Conservation (phyloP, 768 basidiomycete genomes). For the Podaxis sp. region DNA sequence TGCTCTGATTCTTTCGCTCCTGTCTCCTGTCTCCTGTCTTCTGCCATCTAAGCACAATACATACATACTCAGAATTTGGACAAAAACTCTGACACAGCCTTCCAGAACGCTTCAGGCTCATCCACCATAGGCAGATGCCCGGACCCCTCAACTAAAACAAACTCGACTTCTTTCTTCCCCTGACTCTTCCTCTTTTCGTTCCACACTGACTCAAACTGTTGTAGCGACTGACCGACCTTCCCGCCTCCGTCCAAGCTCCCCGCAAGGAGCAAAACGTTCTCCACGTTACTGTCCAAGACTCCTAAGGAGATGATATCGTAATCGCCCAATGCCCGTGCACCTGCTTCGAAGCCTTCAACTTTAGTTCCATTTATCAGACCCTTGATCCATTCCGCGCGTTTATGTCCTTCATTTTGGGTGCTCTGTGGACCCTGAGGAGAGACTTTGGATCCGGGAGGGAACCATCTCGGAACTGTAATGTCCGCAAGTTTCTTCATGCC, state of each 20-base stretch:
- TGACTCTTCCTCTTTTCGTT: constrained; percentile 16
- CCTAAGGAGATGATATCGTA: constrained; percentile 33
- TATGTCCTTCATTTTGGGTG: background rate
- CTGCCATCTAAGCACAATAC: background rate
- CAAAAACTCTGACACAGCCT: constrained; percentile 21
- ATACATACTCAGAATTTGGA: background rate
- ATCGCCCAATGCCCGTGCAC: constrained; percentile 42
- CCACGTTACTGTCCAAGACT: constrained; percentile 24
- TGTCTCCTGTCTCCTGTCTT: background rate
- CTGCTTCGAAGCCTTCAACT: constrained; percentile 42
- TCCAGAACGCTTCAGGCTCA: constrained; percentile 39
- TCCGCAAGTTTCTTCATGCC: constrained; percentile 42
- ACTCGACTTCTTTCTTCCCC: constrained; percentile 24
- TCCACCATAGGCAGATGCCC: constrained; percentile 58
- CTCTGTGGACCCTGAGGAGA: background rate
- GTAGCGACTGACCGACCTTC: constrained; percentile 39
- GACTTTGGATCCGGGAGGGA: constrained; percentile 33
- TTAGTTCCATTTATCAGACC: constrained; percentile 38
- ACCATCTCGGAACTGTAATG: constrained; percentile 48
- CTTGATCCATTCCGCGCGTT: constrained; percentile 28
- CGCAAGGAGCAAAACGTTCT: constrained; percentile 41
- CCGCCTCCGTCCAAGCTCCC: constrained; percentile 49
- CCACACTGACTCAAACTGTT: constrained; percentile 33
- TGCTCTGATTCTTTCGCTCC: background rate
- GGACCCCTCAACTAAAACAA: constrained; percentile 32